Evolutionary conservation across 148 eudicot species (phyloP).

Genomic region (Fagopyrum homotropicum): DNA sequence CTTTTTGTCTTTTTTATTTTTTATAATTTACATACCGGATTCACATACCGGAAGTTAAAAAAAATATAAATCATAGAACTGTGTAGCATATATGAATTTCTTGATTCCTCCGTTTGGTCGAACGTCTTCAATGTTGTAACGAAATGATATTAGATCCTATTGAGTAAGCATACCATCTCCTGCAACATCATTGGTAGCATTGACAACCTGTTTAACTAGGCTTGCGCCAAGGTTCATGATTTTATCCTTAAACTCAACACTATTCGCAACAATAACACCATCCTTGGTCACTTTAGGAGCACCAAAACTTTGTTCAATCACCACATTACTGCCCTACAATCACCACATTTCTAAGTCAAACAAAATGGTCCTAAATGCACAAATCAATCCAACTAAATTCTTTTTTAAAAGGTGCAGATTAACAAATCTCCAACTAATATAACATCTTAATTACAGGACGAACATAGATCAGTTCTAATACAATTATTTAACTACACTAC

Average conservation of each 20-base stretch:
- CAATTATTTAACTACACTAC: too few species aligned
- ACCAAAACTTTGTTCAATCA: constrained; percentile 64
- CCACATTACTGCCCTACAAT: constrained; percentile 56
- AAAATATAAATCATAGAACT: too few species aligned
- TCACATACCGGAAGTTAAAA: too few species aligned
- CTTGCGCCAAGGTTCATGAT: constrained; percentile 60
- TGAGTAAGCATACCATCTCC: constrained; percentile 46
- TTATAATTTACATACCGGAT: too few species aligned
- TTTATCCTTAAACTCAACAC: constrained; percentile 57
- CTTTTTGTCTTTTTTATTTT: too few species aligned
- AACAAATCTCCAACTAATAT: background rate
- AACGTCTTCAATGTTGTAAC: too few species aligned
- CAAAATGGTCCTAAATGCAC: background rate
- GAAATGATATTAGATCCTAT: background rate
- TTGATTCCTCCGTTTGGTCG: too few species aligned
- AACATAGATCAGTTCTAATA: too few species aligned
- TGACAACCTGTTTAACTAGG: constrained; percentile 64
- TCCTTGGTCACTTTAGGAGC: constrained; percentile 73
- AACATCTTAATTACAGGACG: too few species aligned
- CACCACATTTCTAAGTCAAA: constrained; percentile 38
- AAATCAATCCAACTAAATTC: background rate
- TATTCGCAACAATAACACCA: constrained; percentile 69
- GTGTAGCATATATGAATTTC: too few species aligned
- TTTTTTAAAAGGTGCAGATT: background rate
- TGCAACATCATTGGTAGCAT: constrained; percentile 74